Evolutionary conservation across 306 rosid species (phyloP).

Genomic region (Trifolium pratense): DNA sequence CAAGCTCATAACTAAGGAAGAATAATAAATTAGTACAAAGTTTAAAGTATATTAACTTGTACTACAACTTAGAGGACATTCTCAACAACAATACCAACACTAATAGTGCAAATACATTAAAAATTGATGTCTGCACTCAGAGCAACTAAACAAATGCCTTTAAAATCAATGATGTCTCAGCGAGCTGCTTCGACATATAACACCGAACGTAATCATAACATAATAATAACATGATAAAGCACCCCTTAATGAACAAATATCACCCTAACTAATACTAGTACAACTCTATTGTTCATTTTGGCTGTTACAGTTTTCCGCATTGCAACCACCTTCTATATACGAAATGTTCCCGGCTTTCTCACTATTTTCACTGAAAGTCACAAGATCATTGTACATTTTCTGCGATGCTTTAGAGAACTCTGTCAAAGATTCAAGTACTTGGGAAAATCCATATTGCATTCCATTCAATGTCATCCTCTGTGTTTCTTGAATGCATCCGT

Average conservation of each 20-base stretch:
- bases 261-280: neutral
- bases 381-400: conserved; percentile 75
- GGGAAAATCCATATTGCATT: conserved; percentile 78
- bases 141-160: conserved; percentile 38
- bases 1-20: neutral
- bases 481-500: conserved; percentile 71
- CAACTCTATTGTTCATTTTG: conserved; percentile 37
- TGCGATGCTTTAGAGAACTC: conserved; percentile 82
- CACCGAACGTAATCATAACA: conserved; percentile 45
- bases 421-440: conserved; percentile 72
- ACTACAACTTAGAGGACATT: conserved; percentile 31
- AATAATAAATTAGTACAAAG: neutral
- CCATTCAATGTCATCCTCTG: conserved; percentile 74
- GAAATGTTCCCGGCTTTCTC: conserved; percentile 55
- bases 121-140: conserved; percentile 57
- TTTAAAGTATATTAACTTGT: neutral
- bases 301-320: conserved; percentile 49
- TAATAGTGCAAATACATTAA: conserved; percentile 38
- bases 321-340: conserved; percentile 58
- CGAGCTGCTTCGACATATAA: conserved; percentile 82
- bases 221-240: conserved; percentile 55
- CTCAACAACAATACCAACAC: conserved; percentile 37
- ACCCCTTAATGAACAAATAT: conserved; percentile 33
- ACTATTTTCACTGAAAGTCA: conserved; percentile 55
- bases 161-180: conserved; percentile 72